phyloP scores from a whole-genome alignment of 495 filamentous ascomycete species.

The Bathelium albidoporum region DNA sequence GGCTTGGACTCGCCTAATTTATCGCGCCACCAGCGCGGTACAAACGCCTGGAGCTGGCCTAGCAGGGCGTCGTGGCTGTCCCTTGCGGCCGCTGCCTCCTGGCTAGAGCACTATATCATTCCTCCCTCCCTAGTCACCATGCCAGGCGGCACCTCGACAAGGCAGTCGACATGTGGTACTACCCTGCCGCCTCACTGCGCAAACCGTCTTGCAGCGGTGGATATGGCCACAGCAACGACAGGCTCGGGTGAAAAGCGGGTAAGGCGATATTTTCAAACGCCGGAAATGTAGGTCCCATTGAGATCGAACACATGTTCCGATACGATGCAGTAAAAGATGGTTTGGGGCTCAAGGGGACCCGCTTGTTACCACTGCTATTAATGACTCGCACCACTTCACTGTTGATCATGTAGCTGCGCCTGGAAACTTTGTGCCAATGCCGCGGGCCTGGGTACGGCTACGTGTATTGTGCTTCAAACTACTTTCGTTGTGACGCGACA shows the following conservation, averaged over 20 bases:
- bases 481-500: background rate
- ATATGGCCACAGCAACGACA: background rate
- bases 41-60: background rate
- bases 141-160: background rate
- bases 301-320: conserved; percentile 2
- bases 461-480: conserved; percentile 2
- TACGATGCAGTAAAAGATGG: background rate
- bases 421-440: conserved; percentile 2
- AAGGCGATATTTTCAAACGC: background rate
- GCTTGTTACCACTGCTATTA: background rate
- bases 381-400: background rate
- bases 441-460: background rate
- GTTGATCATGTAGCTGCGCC: background rate
- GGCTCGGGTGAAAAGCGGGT: background rate
- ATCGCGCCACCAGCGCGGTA: background rate
- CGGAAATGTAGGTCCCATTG: background rate
- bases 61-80: background rate
- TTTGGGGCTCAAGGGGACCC: background rate
- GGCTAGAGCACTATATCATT: background rate
- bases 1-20: background rate
- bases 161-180: background rate
- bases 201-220: background rate
- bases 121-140: background rate
- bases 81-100: background rate
- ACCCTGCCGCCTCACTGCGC: background rate